Base-by-base conservation (phyloP, 352 stramenopile genomes). In the Globisporangium irregulare region DNA sequence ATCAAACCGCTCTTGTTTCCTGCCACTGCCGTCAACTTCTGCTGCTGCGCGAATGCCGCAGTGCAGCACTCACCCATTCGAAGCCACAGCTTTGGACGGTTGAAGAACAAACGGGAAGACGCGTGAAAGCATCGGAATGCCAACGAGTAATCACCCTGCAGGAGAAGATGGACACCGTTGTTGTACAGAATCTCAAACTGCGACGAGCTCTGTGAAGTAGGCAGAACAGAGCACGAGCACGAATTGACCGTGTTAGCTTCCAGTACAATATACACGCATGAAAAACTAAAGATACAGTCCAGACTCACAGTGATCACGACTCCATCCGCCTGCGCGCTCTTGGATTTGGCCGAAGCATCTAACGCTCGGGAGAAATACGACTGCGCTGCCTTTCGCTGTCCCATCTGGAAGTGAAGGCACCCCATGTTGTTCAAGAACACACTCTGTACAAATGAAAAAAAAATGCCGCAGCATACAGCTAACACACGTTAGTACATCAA, bases 181-280 rank as follows among this genome's bases (percentile, higher is more conserved):
- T 98, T 98, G 84, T 97, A 98, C 75, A 97, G 79, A 58, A 98
- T 91, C 76, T 96, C 89, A 69, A 84, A 82, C 70, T 94, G 87
- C n/a, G 73, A 84, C 29, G 86, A 94, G 43, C 72, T 92, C 72
- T 92, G 59, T 24, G 1, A 59, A 70, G 29, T 22, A 66, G 0
- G 24, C 48, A 14, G 43, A 62, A 32, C 14, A 60, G 10, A 22
- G 32, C 7, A 38, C 7, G 32, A 38, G 32, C 32, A 38, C 32
- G 32, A 1, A 55, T 27, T 29, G 24, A 6, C 15, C 8, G 1
- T 57, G 18, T 59, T 27, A 59, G 48, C 34, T 24, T 46, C 18
- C 18, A 29, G 32, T n/a, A 8, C 22, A 34, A 3, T 3, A 7
- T 24, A 18, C 25, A 15, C 29, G 63, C 2, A 46, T 22, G 18